These are phyloP conservation scores for Pholiota adiposa DNA, from an alignment of 1,284 basidiomycete genomes.

Conservation along the genomic window DNA sequence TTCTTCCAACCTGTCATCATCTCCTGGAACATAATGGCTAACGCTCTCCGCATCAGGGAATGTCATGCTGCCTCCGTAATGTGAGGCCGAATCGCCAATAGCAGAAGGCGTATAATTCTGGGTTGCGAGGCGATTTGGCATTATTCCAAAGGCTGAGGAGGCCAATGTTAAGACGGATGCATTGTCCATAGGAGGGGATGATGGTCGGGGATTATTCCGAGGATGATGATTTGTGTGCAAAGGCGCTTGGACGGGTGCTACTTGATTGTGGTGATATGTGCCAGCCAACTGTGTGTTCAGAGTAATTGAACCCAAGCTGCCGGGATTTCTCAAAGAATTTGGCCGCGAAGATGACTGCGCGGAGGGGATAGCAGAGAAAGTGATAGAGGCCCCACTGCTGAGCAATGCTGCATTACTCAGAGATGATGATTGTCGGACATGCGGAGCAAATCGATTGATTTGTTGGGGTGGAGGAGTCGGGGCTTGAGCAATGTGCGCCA, in stretches of 20 bases:
- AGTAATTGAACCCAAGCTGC: conserved; percentile 31
- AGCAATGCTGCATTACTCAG: conserved; percentile 46
- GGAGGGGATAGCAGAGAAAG: conserved; percentile 66
- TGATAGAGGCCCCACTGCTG: conserved; percentile 60
- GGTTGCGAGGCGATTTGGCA: conserved; percentile 52
- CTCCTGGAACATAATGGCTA: conserved; percentile 65
- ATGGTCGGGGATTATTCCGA: conserved; percentile 92
- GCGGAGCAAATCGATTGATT: conserved; percentile 52
- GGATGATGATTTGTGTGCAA: conserved; percentile 91
- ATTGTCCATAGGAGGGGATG: conserved; percentile 88
- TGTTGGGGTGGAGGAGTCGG: conserved; percentile 62
- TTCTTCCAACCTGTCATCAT: conserved; percentile 65
- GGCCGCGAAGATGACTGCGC: conserved; percentile 53
- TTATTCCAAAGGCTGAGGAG: conserved; percentile 81
- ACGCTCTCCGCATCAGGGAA: conserved; percentile 66
- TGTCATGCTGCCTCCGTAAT: conserved; percentile 58
- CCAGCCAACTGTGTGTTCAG: conserved; percentile 27
- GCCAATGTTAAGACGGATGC: conserved; percentile 92
- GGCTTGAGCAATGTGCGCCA: conserved; percentile 92
- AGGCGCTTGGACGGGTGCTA: conserved; percentile 71
- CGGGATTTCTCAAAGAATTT: conserved; percentile 43
- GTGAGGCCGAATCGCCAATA: conserved; percentile 72
- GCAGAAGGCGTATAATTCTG: conserved; percentile 51
- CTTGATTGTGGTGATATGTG: conserved; percentile 27
- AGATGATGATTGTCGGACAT: conserved; percentile 63